Percentiles rank a stretch among this genome's conserved stretches.
Evolutionary conservation across 129 eudicot genomes (phyloP).

Genomic region (Chrysanthemum seticuspe): DNA sequence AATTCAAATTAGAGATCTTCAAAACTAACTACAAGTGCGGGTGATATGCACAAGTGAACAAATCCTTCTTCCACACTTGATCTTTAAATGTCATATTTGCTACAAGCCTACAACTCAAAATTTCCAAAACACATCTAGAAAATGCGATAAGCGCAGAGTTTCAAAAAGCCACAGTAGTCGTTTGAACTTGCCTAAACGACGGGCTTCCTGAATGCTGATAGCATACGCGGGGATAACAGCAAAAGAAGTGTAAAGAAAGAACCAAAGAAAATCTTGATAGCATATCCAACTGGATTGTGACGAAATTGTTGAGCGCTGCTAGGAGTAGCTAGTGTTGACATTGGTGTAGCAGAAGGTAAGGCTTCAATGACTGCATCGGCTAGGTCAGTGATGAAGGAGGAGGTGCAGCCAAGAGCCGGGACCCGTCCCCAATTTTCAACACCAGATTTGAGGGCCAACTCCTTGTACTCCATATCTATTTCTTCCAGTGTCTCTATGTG

Average conservation of each 20-base stretch:
- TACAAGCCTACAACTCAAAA: background rate
- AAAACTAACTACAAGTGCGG: too few species aligned
- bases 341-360: conserved; percentile 70
- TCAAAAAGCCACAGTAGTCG: background rate
- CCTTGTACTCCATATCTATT: conserved; percentile 91
- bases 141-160: background rate
- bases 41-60: background rate
- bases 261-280: conserved; percentile 12
- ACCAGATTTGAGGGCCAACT: conserved; percentile 80
- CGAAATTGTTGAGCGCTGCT: conserved; percentile 9
- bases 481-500: conserved; percentile 96
- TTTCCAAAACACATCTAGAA: background rate
- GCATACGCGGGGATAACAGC: conserved; percentile 3
- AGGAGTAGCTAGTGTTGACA: conserved; percentile 15
- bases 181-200: background rate
- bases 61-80: background rate
- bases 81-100: background rate
- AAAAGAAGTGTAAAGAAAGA: background rate
- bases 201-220: conserved; percentile 13
- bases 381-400: conserved; percentile 69
- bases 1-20: too few species aligned
- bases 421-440: conserved; percentile 89
- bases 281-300: conserved; percentile 11
- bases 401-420: conserved; percentile 78
- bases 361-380: conserved; percentile 96